Evolutionary conservation across 805 yeast genomes (phyloP).

Genomic region (Candida xiaguanensis): DNA sequence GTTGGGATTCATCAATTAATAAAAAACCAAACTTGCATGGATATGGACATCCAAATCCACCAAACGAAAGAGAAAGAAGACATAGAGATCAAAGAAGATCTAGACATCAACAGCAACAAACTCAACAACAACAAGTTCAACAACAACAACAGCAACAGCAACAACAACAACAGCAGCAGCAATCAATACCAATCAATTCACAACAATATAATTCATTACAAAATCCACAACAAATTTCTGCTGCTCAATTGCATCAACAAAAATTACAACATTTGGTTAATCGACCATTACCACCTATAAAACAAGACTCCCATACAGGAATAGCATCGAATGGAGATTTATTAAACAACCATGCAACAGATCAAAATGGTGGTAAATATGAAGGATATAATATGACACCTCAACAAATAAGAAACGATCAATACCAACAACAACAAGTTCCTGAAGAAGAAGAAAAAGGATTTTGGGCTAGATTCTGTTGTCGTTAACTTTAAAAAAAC

Average conservation of each 20-base stretch:
- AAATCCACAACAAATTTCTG: conserved; percentile 36
- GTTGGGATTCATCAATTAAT: conserved; percentile 89
- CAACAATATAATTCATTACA: conserved; percentile 11
- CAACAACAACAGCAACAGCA: conserved; percentile 1
- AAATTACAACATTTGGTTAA: conserved; percentile 46
- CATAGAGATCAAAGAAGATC: conserved; percentile 40
- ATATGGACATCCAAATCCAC: conserved; percentile 39
- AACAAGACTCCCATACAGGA: conserved; percentile 33
- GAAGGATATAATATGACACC: conserved; percentile 12
- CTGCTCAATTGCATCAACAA: conserved; percentile 47
- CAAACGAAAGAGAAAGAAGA: conserved; percentile 42
- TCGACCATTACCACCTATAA: conserved; percentile 46
- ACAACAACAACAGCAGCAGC: conserved; percentile 9
- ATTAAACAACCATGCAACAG: conserved; percentile 15
- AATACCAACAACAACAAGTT: conserved; percentile 39
- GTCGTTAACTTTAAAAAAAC: conserved; percentile 23
- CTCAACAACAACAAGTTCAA: conserved; percentile 11
- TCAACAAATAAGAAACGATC: conserved; percentile 17
- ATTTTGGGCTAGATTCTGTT: conserved; percentile 41
- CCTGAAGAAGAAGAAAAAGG: conserved; percentile 36
- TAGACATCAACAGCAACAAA: conserved; percentile 18
- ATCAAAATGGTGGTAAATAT: conserved; percentile 17
- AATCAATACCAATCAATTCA: background rate
- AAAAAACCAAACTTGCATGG: conserved; percentile 95
- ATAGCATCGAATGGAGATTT: conserved; percentile 2